phyloP scores from a whole-genome alignment of 257 asterid genomes.

The Nemophila menziesii region DNA sequence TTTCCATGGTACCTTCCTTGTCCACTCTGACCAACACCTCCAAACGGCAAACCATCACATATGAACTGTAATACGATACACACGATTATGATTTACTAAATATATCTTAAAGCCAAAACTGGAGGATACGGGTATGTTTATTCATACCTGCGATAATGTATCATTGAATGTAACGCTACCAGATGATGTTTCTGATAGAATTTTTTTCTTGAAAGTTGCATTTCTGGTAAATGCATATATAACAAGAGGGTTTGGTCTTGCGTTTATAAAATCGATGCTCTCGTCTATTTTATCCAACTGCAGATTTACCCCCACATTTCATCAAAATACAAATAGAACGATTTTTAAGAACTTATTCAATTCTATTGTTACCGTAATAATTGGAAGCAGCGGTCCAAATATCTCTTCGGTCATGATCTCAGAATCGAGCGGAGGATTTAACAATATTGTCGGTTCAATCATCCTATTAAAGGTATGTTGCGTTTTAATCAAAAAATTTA shows the following conservation, averaged over 20 bases:
- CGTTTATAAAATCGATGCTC: conserved; percentile 62
- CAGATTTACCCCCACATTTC: conserved; percentile 3
- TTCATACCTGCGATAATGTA: conserved; percentile 60
- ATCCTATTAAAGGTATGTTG: conserved; percentile 31
- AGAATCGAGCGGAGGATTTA: conserved; percentile 85
- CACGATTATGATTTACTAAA: too few species aligned
- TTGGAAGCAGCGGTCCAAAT: conserved; percentile 91
- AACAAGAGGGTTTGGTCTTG: conserved; percentile 64
- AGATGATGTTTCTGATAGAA: conserved; percentile 71
- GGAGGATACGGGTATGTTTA: not conserved
- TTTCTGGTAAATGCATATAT: conserved; percentile 69
- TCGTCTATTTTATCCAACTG: conserved; percentile 76
- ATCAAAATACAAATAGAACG: not conserved
- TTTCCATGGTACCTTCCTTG: conserved; percentile 84
- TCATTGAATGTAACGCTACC: conserved; percentile 82
- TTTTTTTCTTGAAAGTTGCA: conserved; percentile 37
- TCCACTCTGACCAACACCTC: conserved; percentile 87
- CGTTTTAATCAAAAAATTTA: not conserved
- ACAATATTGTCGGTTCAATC: conserved; percentile 78
- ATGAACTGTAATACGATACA: conserved; percentile 42
- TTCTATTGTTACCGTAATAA: conserved; percentile 51
- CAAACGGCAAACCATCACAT: conserved; percentile 67
- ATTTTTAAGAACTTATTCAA: not conserved
- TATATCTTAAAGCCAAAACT: too few species aligned
- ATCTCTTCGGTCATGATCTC: conserved; percentile 80